These are phyloP conservation scores for slime mould (Dictyostelium discoideum) DNA, from an alignment of 78 protist species.

Conservation along the genomic window DNA sequence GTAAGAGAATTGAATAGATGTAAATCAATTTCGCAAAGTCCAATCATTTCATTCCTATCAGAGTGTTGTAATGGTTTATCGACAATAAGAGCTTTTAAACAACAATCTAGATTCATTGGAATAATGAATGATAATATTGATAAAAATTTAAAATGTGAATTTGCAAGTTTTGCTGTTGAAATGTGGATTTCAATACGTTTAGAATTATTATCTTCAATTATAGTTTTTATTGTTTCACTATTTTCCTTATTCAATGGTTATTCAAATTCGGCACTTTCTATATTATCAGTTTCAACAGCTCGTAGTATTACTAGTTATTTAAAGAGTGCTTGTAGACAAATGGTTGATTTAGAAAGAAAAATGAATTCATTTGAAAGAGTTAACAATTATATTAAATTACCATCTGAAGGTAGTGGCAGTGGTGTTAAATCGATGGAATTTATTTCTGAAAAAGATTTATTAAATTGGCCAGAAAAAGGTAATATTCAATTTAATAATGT, in stretches of 20 bases:
- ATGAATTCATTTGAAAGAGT: constrained; percentile 74
- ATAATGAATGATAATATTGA: background rate
- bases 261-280: constrained; percentile 53
- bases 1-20: constrained; percentile 89
- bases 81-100: constrained; percentile 90
- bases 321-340: constrained; percentile 15
- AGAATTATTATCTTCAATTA: constrained; percentile 63
- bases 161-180: constrained; percentile 24
- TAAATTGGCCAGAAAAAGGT: constrained; percentile 85
- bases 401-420: constrained; percentile 61
- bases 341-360: constrained; percentile 83
- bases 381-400: constrained; percentile 1
- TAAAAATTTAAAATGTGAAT: constrained; percentile 35
- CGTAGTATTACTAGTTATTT: constrained; percentile 38
- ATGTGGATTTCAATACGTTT: constrained; percentile 89
- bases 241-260: constrained; percentile 19
- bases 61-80: constrained; percentile 91
- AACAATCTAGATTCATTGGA: constrained; percentile 19
- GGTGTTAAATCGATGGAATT: background rate
- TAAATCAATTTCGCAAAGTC: constrained; percentile 88
- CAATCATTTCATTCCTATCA: constrained; percentile 86
- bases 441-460: background rate
- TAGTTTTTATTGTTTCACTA: constrained; percentile 65
- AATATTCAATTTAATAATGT: constrained; percentile 61
- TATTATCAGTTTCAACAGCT: constrained; percentile 78